phyloP scores from a whole-genome alignment of 495 filamentous ascomycete genomes.

The Sabuloglossum arenarium region DNA sequence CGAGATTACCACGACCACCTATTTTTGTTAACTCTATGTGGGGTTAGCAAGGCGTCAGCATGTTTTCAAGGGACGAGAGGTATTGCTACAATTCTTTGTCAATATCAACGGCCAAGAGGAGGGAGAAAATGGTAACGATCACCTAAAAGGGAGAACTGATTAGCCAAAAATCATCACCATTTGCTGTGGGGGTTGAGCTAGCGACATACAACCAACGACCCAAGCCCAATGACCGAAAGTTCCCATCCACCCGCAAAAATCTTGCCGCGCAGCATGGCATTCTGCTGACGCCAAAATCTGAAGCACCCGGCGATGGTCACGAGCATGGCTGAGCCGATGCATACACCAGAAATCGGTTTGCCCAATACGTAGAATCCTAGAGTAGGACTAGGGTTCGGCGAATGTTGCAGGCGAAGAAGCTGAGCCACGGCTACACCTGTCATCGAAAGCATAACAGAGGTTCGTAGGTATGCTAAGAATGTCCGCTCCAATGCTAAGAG shows the following conservation, averaged over 20 bases:
- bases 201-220: not conserved
- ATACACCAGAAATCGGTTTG: conserved; percentile 39
- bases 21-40: not conserved
- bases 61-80: not conserved
- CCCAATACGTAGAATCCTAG: conserved; percentile 43
- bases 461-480: conserved; percentile 59
- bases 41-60: not conserved
- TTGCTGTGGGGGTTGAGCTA: not conserved
- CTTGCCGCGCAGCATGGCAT: conserved; percentile 41
- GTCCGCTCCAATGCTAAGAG: conserved; percentile 56
- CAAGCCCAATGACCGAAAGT: conserved; percentile 29
- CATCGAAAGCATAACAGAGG: conserved; percentile 46
- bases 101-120: not conserved
- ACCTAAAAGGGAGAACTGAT: not conserved
- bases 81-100: not conserved
- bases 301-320: conserved; percentile 35
- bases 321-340: conserved; percentile 34
- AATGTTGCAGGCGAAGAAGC: conserved; percentile 44
- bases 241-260: conserved; percentile 49
- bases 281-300: conserved; percentile 51
- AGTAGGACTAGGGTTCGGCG: conserved; percentile 14
- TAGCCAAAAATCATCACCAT: not conserved
- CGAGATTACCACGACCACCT: not conserved
- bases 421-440: conserved; percentile 45
- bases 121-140: not conserved